Evolutionary conservation across 1,284 basidiomycete species (phyloP), one percentile per base, ranked within the genome.

Genomic region (Omphalotus olearius): DNA sequence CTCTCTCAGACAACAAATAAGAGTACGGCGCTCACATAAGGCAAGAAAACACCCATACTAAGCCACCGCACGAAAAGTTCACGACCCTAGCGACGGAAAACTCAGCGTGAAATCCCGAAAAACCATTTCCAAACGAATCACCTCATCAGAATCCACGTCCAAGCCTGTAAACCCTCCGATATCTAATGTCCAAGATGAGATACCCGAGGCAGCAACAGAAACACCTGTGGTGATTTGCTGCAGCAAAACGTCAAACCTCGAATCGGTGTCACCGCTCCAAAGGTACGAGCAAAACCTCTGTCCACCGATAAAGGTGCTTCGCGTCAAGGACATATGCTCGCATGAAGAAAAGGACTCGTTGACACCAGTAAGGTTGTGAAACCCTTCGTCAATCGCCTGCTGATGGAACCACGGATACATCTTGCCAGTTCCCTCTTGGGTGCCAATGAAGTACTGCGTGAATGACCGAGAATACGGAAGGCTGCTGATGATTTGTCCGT

Each of bases 341-440:
- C 70, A 72, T 4, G 63, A 57, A 0, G 63, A 62, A 13, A 59
- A 43, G 11, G 16, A 59, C 16, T 41, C 18, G 14, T 48, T 47
- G 14, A 39, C 39, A n/a, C 41, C 48, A 7, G 55, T 56, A 9
- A 56, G 46, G 30, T 56, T 56, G 3, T 44, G 41, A 20, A 56
- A 56, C 2, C 57, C 57, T 46, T 58, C 57, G 35, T 58, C 50
- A 14, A 58, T 55, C 5, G 54, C 54, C 30, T 68, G 68, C 56
- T 72, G 68, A 49, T 72, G 70, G 11, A 71, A 56, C 69, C 69
- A 72, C 1, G 71, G 71, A 51, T 72, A 73, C 63, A 70, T 67
- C 54, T 72, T 72, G 3, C 70, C 70, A 4, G 64, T 56, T 18
- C 60, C 66, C 53, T 70, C 69, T 56, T 72, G 70, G 0, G 70